Evolutionary conservation across 1,284 basidiomycete species (phyloP), one percentile per base, ranked within the genome.

Genomic region (Coniferiporia sulphurascens): DNA sequence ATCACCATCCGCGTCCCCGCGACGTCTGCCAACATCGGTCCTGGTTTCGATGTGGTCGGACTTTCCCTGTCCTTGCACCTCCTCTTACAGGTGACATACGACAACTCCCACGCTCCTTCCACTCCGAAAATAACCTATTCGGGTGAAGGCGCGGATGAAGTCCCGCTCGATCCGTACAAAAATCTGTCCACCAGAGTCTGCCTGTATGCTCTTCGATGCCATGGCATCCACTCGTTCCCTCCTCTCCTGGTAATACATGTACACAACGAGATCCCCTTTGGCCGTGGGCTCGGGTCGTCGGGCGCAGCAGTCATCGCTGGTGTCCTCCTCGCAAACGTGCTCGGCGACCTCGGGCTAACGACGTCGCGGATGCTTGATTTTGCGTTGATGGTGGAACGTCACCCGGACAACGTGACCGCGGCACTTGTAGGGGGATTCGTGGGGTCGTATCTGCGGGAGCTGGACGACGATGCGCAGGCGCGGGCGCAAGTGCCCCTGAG

Each of bases 401-500:
- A 99, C 73, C 97, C 97, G 7, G 97, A 99, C 76, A 99, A 99
- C 72, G 96, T 99, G 65, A 97, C 97, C 0, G 97, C 97, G 0
- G 96, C 96, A 0, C 84, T 99, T 38, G 83, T 98, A 35, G 97
- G 97, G 44, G 97, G 97, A 0, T 99, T 99, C 71, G 93, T 99
- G n/a, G 97, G 96, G 9, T 93, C 91, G 5, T 99, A 99, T 77
- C 82, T 99, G 58, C 84, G 89, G 60, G 96, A 98, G 71, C 82
- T 99, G 43, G 91, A 93, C 68, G 83, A 86, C 38, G 82, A 79
- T 38, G 85, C 88, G 0, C 86, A 77, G 54, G 84, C 84, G 67
- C 91, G 91, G 0, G 89, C 93, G 0, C 88, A 87, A 63, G 94
- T 99, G 2, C 97, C 97, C 0, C 80, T 99, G 46, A 92, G 92